Conservation (phyloP, 257 asterid species). For the Solanum chilense region DNA sequence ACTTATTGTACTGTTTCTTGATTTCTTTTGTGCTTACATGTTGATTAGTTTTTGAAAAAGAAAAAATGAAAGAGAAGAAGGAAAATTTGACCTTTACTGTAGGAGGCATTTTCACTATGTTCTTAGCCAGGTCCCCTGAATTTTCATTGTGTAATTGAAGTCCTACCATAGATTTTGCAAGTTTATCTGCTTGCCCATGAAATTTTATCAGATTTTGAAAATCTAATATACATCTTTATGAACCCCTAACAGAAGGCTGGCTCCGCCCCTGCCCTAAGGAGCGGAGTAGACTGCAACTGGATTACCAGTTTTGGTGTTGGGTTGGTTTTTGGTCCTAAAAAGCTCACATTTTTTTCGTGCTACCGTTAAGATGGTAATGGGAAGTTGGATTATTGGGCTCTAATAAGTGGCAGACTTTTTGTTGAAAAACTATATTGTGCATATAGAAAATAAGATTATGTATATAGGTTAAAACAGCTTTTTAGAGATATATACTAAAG, state of each 20-base stretch:
- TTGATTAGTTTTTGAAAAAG: not conserved
- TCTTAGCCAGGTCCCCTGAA: no score
- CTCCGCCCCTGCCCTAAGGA: not conserved
- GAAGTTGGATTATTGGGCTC: no score
- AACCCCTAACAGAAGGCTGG: no score
- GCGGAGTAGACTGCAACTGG: not conserved
- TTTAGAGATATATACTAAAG: not conserved
- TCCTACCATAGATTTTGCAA: not conserved
- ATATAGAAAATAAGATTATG: not conserved
- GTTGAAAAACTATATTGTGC: not conserved
- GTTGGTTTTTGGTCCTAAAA: not conserved
- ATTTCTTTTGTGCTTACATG: not conserved
- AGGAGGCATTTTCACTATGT: not conserved
- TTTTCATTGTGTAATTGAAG: not conserved
- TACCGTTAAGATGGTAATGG: not conserved
- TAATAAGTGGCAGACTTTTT: not conserved
- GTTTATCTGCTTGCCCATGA: not conserved
- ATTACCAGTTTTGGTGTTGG: not conserved
- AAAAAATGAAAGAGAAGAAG: not conserved
- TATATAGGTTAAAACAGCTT: not conserved
- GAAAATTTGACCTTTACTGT: not conserved
- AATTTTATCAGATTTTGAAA: no score
- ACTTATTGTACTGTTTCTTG: not conserved
- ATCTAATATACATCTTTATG: not conserved
- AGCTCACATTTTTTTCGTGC: not conserved